Conservation (phyloP, 1,139 yeast genomes). For the Suhomyces panamericanus region DNA sequence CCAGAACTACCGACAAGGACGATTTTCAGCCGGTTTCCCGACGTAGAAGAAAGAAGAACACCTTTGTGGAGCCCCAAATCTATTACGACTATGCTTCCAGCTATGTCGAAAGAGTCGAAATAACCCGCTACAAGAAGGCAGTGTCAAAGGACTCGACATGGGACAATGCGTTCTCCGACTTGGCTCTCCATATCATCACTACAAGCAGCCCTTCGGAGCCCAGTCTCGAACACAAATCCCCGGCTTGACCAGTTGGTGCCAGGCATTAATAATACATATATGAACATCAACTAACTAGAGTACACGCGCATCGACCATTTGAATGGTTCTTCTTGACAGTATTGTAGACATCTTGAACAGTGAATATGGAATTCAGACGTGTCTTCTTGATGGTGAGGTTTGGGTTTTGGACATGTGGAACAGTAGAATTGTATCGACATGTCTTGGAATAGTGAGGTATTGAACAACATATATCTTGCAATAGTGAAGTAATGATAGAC, state of each 20-base stretch:
- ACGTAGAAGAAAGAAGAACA: conserved; percentile 26
- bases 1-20: conserved; percentile 15
- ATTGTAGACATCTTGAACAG: too few relatives aligned
- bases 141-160: conserved; percentile 37
- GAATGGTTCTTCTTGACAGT: too few relatives aligned
- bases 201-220: neutral
- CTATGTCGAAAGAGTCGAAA: conserved; percentile 31
- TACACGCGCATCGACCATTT: neutral
- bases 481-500: too few relatives aligned
- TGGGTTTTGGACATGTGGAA: too few relatives aligned
- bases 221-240: too few relatives aligned
- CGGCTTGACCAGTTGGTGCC: neutral
- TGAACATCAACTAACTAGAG: neutral
- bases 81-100: conserved; percentile 35
- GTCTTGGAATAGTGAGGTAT: too few relatives aligned
- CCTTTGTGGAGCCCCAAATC: conserved; percentile 33
- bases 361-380: too few relatives aligned
- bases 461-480: too few relatives aligned
- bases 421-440: too few relatives aligned
- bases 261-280: conserved; percentile 6
- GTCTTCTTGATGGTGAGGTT: too few relatives aligned
- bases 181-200: conserved; percentile 40
- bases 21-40: conserved; percentile 33
- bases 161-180: conserved; percentile 56
- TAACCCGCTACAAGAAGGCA: conserved; percentile 19